Percentiles rank a stretch among this genome's conserved stretches.
phyloP scores from a whole-genome alignment of 163 green algal species.

The Volvox carteri region DNA sequence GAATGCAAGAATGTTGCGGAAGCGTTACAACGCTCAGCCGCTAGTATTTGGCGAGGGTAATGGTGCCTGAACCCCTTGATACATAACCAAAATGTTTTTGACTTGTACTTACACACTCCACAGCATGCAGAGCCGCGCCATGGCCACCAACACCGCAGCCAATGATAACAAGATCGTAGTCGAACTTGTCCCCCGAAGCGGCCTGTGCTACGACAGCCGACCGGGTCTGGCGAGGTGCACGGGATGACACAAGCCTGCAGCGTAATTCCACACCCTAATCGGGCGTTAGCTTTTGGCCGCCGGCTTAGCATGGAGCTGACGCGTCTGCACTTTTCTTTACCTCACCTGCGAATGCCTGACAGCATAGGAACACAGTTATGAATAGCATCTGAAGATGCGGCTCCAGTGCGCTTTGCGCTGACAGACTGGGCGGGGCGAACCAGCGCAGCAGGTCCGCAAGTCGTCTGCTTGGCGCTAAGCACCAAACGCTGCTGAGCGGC shows the following conservation, averaged over 20 bases:
- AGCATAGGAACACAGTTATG: constrained; percentile 30
- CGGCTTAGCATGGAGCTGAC: constrained; percentile 16
- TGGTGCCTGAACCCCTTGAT: too few species aligned
- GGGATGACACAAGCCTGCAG: constrained; percentile 2
- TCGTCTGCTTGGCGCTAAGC: constrained; percentile 48
- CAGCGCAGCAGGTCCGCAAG: constrained; percentile 2
- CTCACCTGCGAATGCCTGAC: constrained; percentile 12
- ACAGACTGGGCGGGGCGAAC: not conserved
- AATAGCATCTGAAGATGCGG: not conserved
- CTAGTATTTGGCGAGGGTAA: not conserved
- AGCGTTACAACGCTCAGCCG: not conserved
- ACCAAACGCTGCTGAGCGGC: constrained; percentile 42
- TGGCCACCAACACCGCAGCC: constrained; percentile 97
- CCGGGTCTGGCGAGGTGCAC: not conserved
- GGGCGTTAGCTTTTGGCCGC: not conserved
- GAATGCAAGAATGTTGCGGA: not conserved
- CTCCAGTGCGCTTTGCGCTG: constrained; percentile 9
- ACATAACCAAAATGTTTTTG: not conserved
- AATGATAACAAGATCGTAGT: constrained; percentile 99
- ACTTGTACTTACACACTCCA: constrained; percentile 85
- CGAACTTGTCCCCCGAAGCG: constrained; percentile 75
- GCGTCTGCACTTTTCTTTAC: not conserved
- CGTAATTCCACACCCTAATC: not conserved
- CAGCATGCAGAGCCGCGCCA: constrained; percentile 96
- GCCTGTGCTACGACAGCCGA: constrained; percentile 50